Conservation (phyloP, 108 stramenopile species). For the Mediolabrus comicus region DNA sequence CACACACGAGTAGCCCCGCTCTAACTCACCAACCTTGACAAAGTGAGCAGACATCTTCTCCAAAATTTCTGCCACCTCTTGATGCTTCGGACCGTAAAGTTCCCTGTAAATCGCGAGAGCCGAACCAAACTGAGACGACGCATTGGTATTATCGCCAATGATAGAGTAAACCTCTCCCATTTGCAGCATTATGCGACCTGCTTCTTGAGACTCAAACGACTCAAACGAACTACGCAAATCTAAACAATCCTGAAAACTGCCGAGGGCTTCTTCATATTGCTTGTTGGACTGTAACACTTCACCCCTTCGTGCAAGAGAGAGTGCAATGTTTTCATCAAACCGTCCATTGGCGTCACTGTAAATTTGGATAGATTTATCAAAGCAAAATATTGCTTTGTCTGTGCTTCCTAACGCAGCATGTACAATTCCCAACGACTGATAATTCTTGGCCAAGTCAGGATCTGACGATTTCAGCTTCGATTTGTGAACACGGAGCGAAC, state of each 20-base stretch:
- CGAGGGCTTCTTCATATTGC: constrained; percentile 35
- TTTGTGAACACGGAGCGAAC: constrained; percentile 38
- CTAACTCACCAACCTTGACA: constrained; percentile 37
- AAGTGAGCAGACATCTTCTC: constrained; percentile 42
- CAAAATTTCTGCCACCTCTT: constrained; percentile 24
- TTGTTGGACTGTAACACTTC: constrained; percentile 13
- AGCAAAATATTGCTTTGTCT: constrained; percentile 47
- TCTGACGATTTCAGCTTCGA: constrained; percentile 7
- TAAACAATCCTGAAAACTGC: constrained; percentile 35
- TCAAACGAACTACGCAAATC: constrained; percentile 21
- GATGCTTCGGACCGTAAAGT: constrained; percentile 40
- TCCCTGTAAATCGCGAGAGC: constrained; percentile 47
- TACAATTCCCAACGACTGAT: constrained; percentile 37
- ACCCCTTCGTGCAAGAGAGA: constrained; percentile 34
- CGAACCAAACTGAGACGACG: constrained; percentile 27
- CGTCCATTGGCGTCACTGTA: constrained; percentile 23
- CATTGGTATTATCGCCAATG: constrained; percentile 20
- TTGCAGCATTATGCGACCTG: constrained; percentile 25
- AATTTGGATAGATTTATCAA: constrained; percentile 34
- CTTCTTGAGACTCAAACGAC: constrained; percentile 18
- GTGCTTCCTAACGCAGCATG: constrained; percentile 27
- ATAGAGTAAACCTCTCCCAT: constrained; percentile 29
- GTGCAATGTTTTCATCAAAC: constrained; percentile 21
- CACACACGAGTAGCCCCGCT: constrained; percentile 44
- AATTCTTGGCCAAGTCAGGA: constrained; percentile 22